Conservation (phyloP, 345 rosid species). For the Pelargonium nanum region DNA sequence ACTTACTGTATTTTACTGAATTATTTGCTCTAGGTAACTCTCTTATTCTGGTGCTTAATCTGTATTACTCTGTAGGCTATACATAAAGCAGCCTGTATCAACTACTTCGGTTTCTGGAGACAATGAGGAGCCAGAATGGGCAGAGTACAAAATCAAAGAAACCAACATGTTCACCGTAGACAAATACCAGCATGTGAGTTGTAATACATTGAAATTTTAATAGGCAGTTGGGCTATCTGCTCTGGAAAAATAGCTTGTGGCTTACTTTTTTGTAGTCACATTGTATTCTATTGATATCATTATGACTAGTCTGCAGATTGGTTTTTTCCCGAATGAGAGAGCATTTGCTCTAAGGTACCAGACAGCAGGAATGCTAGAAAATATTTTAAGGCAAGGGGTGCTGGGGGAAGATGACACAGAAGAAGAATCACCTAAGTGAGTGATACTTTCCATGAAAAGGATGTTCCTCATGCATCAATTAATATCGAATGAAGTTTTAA, state of each 20-base stretch:
- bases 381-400: constrained; percentile 75
- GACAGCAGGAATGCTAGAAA: constrained; percentile 86
- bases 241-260: not conserved
- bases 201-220: constrained; percentile 9
- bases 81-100: constrained; percentile 65
- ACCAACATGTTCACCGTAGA: constrained; percentile 87
- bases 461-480: not conserved
- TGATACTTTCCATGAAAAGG: constrained; percentile 6
- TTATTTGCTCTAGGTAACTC: not conserved
- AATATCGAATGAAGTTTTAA: not conserved
- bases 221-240: constrained; percentile 1
- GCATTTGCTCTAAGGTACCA: constrained; percentile 80
- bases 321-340: constrained; percentile 65
- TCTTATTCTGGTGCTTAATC: not conserved
- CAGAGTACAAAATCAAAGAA: constrained; percentile 87
- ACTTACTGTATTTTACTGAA: not conserved
- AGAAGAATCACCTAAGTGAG: constrained; percentile 82
- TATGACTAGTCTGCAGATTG: constrained; percentile 81
- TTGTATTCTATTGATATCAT: constrained; percentile 34
- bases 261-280: not conserved
- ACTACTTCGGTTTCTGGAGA: constrained; percentile 41
- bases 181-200: constrained; percentile 80
- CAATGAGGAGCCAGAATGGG: constrained; percentile 70
- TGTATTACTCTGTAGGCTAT: constrained; percentile 36
- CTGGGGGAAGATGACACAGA: constrained; percentile 95